A percentile compares a stretch with the other conserved stretches of the same genome.
phyloP scores from a whole-genome alignment of 2,329 filamentous ascomycete genomes.

The Penicillium nordicum region DNA sequence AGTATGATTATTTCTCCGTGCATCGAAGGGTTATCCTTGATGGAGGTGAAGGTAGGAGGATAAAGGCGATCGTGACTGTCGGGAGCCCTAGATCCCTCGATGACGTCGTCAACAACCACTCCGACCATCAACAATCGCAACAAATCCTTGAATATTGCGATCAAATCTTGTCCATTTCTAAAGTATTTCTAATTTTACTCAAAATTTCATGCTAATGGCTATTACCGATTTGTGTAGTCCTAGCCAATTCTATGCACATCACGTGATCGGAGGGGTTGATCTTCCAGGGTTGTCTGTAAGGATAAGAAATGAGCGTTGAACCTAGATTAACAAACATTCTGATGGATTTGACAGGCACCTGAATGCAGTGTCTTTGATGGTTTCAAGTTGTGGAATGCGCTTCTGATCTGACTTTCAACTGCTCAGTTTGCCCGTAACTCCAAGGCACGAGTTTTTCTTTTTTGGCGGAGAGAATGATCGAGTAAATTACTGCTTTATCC shows the following conservation, averaged over 20 bases:
- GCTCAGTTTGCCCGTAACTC: not conserved
- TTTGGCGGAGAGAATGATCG: no score
- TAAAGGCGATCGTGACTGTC: not conserved
- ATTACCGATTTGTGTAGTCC: not conserved
- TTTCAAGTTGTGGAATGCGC: not conserved
- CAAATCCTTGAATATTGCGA: not conserved
- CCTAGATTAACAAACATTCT: slow-evolving; percentile 14
- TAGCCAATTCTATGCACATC: not conserved
- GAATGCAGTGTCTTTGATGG: slow-evolving; percentile 5
- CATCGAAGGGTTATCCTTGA: slow-evolving; percentile 8
- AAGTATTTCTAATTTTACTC: not conserved
- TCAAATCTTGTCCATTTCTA: no score
- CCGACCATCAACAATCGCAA: not conserved
- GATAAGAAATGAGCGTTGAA: slow-evolving; percentile 7
- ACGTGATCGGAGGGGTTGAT: slow-evolving; percentile 17
- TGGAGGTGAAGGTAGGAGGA: slow-evolving; percentile 8
- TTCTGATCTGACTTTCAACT: not conserved
- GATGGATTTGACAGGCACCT: slow-evolving; percentile 7
- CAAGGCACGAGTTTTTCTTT: no score
- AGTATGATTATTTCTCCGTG: slow-evolving; percentile 1
- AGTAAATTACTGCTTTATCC: no score
- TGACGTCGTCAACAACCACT: slow-evolving; percentile 10
- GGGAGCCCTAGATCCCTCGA: slow-evolving; percentile 13
- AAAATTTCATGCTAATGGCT: not conserved
- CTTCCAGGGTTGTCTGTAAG: slow-evolving; percentile 9